Evolutionary conservation across 1,139 yeast genomes (phyloP).

Genomic region (Saccharomyces hybrid): DNA sequence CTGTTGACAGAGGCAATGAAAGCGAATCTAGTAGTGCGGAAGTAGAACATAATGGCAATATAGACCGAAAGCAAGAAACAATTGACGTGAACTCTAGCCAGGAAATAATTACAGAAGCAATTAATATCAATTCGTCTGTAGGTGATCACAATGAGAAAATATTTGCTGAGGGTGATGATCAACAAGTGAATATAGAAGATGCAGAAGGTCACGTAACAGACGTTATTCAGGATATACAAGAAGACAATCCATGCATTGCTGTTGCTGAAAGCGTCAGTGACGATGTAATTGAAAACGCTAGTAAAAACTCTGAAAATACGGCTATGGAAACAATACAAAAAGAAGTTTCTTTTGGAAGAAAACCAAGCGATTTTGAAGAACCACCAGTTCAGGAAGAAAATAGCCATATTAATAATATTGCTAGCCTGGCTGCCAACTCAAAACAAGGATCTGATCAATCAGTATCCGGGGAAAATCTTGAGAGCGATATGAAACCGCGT

Average conservation of each 20-base stretch:
- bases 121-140: neutral
- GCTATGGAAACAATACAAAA: neutral
- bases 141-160: neutral
- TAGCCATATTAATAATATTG: neutral
- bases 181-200: neutral
- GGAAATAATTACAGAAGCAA: neutral
- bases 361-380: neutral
- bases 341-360: neutral
- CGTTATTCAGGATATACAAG: neutral
- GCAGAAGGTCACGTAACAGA: neutral
- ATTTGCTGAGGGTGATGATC: neutral
- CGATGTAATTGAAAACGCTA: neutral
- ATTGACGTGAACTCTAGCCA: neutral
- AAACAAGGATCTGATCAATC: neutral
- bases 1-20: neutral
- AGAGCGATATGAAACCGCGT: neutral
- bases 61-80: neutral
- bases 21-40: neutral
- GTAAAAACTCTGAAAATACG: neutral
- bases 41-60: neutral
- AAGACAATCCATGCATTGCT: neutral
- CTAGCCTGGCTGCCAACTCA: neutral
- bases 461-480: neutral
- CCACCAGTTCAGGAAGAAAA: neutral
- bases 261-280: neutral